Conservation (phyloP, 2,329 filamentous ascomycete genomes). For the Aquanectria penicillioides region DNA sequence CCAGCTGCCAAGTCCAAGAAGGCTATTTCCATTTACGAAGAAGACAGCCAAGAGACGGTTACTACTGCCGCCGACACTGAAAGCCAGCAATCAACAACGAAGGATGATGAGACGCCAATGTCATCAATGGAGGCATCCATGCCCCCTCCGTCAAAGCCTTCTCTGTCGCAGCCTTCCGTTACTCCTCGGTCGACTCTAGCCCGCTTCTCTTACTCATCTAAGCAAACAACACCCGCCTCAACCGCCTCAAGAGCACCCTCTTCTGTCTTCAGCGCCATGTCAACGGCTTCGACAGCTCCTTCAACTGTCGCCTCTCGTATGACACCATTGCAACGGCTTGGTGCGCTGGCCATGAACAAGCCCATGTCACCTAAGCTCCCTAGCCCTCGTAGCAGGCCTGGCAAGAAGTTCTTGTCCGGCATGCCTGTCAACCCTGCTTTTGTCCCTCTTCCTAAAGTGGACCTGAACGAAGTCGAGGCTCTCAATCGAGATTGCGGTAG, state of each 20-base stretch:
- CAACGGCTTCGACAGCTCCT: conserved; percentile 53
- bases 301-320: conserved; percentile 56
- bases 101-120: conserved; percentile 32
- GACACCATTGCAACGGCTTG: conserved; percentile 65
- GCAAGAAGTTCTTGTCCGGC: conserved; percentile 43
- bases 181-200: conserved; percentile 45
- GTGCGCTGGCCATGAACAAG: conserved; percentile 52
- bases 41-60: conserved; percentile 46
- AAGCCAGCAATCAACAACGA: conserved; percentile 37
- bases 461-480: conserved; percentile 62
- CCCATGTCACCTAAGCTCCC: conserved; percentile 42
- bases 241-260: conserved; percentile 45
- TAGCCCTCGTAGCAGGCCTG: conserved; percentile 40
- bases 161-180: conserved; percentile 34
- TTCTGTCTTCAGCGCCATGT: conserved; percentile 48
- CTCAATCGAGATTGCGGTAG: conserved; percentile 61
- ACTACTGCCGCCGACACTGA: conserved; percentile 25
- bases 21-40: conserved; percentile 57
- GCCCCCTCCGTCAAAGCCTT: conserved; percentile 42
- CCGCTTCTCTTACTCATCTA: conserved; percentile 49
- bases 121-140: conserved; percentile 39
- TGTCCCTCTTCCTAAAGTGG: conserved; percentile 64
- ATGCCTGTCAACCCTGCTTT: conserved; percentile 63
- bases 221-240: conserved; percentile 48
- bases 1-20: conserved; percentile 47